Evolutionary conservation across 345 rosid genomes (phyloP).

Genomic region (Eucalyptus tenuipes): DNA sequence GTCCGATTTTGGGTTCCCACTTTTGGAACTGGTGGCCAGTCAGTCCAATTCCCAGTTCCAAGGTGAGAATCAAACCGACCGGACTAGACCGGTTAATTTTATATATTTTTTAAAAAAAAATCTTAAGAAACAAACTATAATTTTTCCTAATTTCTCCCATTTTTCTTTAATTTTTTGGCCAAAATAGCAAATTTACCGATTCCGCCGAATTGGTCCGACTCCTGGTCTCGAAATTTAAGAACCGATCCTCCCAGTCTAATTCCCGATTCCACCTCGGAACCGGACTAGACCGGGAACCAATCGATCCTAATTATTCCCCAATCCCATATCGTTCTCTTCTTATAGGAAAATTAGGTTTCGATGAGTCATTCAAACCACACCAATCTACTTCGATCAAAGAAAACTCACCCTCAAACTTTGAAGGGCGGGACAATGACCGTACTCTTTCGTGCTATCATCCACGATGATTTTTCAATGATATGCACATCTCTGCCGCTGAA

Average conservation of each 20-base stretch:
- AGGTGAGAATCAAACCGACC: accelerated
- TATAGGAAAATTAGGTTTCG: background rate
- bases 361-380: background rate
- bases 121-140: too few species aligned
- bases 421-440: background rate
- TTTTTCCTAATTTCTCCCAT: too few species aligned
- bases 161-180: too few species aligned
- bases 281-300: too few species aligned
- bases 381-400: background rate
- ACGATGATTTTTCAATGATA: background rate
- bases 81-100: accelerated
- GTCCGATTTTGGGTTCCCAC: accelerated
- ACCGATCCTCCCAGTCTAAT: accelerated
- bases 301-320: background rate
- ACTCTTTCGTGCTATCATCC: background rate
- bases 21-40: accelerated
- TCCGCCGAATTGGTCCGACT: accelerated
- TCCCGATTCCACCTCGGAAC: accelerated
- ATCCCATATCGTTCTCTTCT: background rate
- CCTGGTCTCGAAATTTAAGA: accelerated
- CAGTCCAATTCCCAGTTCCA: accelerated
- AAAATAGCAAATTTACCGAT: too few species aligned
- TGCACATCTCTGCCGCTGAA: background rate
- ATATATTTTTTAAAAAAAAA: too few species aligned
- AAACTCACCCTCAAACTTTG: background rate